Base-by-base conservation (phyloP, 495 filamentous ascomycete species). In the Daldinia loculata region DNA sequence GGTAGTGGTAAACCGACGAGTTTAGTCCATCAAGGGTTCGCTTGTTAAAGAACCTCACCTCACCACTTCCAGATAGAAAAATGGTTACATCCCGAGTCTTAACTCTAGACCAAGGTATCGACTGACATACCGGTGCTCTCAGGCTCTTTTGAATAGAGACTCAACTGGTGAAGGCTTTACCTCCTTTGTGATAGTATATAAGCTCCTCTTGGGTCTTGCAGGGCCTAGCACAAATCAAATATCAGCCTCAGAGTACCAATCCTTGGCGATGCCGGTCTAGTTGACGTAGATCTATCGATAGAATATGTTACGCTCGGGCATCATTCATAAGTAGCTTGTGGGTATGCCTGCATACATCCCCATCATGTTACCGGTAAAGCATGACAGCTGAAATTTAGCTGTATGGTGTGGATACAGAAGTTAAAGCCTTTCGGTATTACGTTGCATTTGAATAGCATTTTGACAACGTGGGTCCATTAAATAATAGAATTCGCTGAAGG, bases 21-120 rank as follows among this genome's bases (percentile, higher is more conserved):
- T 15, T 34, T 45, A 34, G 12, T n/a, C 11, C 6, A 41, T 39
- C 24, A 2, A 19, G n/a, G 48, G 17, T 0, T 53, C 19, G 4
- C 15, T 24, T 53, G 38, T 22, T 63, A 17, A 34, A 19, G 14
- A 53, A 53, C 53, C 14, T 53, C n/a, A 53, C 53, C 14, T 53
- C n/a, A 48, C 9, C 32, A 52, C 60, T 36, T 51, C 36, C 29
- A 53, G 48, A 50, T 53, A 17, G 27, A 32, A 53, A 48, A 39
- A 53, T 29, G 32, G 26, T 30, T 27, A n/a, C 26, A 53, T n/a
- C 12, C 26, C 26, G 26, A 27, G 11, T 24, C 50, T 53, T 29
- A 8, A 14, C 26, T 30, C 24, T 5, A 17, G 50, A 4, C 19
- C 1, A 24, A 0, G 43, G 14, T 24, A 14, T 48, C 14, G 2